These are phyloP conservation scores for Pseudotsuga menziesii DNA, from an alignment of 75 land plant species.

Conservation along the genomic window DNA sequence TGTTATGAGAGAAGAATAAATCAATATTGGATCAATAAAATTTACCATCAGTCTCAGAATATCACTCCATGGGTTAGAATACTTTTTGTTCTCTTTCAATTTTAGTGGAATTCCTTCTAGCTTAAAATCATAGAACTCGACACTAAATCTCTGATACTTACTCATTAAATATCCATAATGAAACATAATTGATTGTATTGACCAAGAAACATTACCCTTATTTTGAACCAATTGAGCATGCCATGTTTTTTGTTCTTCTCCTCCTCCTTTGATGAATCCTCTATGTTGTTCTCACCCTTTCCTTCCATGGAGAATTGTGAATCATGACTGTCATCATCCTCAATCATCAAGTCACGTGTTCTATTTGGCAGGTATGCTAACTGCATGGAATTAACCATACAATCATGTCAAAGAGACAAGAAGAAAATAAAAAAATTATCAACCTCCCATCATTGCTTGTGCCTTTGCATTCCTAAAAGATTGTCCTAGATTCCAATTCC, in stretches of 20 bases:
- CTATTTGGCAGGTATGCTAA: conserved; percentile 85
- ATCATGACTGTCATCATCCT: conserved; percentile 65
- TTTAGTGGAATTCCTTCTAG: neutral
- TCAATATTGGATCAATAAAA: neutral
- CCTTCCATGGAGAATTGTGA: conserved; percentile 47
- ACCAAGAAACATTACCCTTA: conserved; percentile 41
- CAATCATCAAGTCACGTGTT: conserved; percentile 57
- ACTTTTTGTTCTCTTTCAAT: too few species aligned
- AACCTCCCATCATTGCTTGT: neutral
- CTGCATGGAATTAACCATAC: conserved; percentile 35
- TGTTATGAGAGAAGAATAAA: neutral
- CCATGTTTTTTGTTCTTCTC: conserved; percentile 68
- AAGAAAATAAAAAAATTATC: neutral
- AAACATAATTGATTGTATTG: neutral
- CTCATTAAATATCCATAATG: neutral
- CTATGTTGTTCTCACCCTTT: conserved; percentile 37
- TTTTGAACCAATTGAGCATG: conserved; percentile 86
- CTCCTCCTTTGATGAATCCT: conserved; percentile 56
- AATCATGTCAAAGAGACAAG: neutral
- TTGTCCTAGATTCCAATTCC: neutral
- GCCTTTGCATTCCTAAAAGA: neutral
- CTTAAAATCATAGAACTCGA: neutral
- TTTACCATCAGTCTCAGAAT: neutral
- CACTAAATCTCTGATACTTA: neutral
- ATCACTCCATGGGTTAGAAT: neutral